Evolutionary conservation across 176 grass and related monocot species (phyloP), one percentile per base, ranked within the genome.

Genomic region (Cenchrus americanus): DNA sequence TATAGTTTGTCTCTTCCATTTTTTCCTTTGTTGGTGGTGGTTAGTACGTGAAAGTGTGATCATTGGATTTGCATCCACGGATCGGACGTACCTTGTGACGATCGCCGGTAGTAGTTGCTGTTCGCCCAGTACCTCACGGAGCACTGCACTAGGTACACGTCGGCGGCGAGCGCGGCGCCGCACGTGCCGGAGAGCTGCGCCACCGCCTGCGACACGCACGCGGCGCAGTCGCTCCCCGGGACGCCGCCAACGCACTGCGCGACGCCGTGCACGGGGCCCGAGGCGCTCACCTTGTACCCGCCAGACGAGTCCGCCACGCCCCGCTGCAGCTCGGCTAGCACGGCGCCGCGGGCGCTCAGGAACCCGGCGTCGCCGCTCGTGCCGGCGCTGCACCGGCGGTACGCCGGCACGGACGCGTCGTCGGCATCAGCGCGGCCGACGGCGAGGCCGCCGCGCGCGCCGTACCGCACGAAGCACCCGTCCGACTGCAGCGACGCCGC

Each of bases 81-180:
- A 98, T 62, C 70, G 46, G 59, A 98, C 70, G 46, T 64, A 98
- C 93, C 96, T 80, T 61, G 82, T 3, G 91, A 66, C 49, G 91
- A n/a, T 2, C 67, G n/a, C n/a, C n/a, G 79, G 68, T 90, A 87
- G 73, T 88, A 87, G 40, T 87, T 64, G 14, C 89, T 89, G 27
- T 88, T 88, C 17, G 87, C 87, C 91, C 89, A 98, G 62, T 95
- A 98, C 57, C 86, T 85, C 10, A 94, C 91, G 82, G 93, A 98
- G 83, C 96, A 98, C 80, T 93, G 89, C 21, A 78, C 89, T 73
- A 98, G 15, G 83, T 90, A 93, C 7, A 94, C 91, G 69, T 95
- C 93, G n/a, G 82, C 91, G 21, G 93, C 89, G 53, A 91, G 81
- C 57, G 93, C 91, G 2, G 80, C 65, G 32, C 83, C 87, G 54